A percentile compares a stretch with the other conserved stretches of the same genome.
phyloP scores from a whole-genome alignment of 2,329 filamentous ascomycete species.

The Arthrocladium fulminans region DNA sequence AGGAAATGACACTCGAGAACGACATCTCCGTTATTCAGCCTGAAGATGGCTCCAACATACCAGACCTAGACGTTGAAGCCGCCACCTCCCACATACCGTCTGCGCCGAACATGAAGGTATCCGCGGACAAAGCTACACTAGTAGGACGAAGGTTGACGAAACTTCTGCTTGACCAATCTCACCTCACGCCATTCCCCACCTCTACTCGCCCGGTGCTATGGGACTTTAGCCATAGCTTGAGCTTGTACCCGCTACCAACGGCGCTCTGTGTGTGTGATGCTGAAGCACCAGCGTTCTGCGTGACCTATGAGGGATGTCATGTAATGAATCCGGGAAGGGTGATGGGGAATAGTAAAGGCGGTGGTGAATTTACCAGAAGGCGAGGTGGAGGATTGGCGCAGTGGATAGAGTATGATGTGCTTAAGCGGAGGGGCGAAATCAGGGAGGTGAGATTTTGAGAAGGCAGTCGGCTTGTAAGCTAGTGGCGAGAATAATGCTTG shows the following conservation, averaged over 20 bases:
- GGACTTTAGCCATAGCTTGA: constrained; percentile 70
- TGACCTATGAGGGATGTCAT: constrained; percentile 91
- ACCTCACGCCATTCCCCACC: constrained; percentile 79
- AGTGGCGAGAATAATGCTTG: no score
- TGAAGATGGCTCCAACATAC: background rate
- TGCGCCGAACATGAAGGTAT: constrained; percentile 15
- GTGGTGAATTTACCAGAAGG: constrained; percentile 37
- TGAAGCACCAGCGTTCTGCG: constrained; percentile 69
- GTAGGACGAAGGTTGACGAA: constrained; percentile 74
- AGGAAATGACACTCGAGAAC: constrained; percentile 24
- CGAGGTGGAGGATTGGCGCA: constrained; percentile 48
- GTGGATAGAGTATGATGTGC: constrained; percentile 82
- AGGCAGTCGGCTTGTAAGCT: no score
- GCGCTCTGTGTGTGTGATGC: constrained; percentile 74
- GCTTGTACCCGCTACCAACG: constrained; percentile 81
- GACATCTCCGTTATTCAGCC: constrained; percentile 12
- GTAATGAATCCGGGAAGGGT: constrained; percentile 86
- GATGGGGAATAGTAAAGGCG: constrained; percentile 32
- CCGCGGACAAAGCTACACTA: constrained; percentile 26
- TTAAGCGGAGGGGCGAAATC: constrained; percentile 50
- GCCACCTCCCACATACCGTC: constrained; percentile 21
- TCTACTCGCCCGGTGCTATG: constrained; percentile 72
- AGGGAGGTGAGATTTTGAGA: constrained; percentile 53
- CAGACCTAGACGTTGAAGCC: constrained; percentile 17
- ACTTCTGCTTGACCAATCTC: constrained; percentile 82